Evolutionary conservation across 2,329 filamentous ascomycete species (phyloP).

Genomic region (Phyllosticta citriasiana): DNA sequence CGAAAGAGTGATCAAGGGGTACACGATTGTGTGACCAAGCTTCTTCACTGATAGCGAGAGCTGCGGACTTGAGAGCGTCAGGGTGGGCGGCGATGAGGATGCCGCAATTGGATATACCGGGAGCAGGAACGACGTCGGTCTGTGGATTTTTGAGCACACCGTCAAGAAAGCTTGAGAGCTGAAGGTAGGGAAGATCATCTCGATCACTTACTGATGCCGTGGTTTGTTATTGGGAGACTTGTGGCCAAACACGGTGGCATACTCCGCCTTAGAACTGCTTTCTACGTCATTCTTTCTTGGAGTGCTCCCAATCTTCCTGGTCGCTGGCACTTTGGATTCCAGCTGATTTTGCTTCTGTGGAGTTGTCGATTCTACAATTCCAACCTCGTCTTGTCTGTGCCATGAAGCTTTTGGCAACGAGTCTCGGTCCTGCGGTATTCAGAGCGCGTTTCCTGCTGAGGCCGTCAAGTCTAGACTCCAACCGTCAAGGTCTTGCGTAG

Average conservation of each 20-base stretch:
- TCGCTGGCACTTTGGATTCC: too few species aligned
- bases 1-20: slow-evolving; percentile 14
- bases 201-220: slow-evolving; percentile 22
- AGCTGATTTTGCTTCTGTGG: too few species aligned
- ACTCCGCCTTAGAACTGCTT: too few species aligned
- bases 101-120: slow-evolving; percentile 31
- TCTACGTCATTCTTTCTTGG: too few species aligned
- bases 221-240: too few species aligned
- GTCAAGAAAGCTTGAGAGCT: slow-evolving; percentile 19
- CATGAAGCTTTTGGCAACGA: neutral
- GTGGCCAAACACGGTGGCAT: too few species aligned
- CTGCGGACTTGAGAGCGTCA: slow-evolving; percentile 21
- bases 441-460: neutral
- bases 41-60: slow-evolving; percentile 25
- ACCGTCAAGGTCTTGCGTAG: neutral
- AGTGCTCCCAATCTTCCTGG: too few species aligned
- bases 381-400: neutral
- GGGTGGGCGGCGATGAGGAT: slow-evolving; percentile 16
- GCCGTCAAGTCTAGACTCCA: slow-evolving; percentile 1
- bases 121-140: slow-evolving; percentile 30
- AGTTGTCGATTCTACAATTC: neutral
- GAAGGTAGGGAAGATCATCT: slow-evolving; percentile 21
- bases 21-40: slow-evolving; percentile 27
- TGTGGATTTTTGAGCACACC: slow-evolving; percentile 29
- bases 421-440: neutral